A percentile compares a stretch with the other conserved stretches of the same genome.
Conservation (phyloP, 108 stramenopile species). For the Aureococcus anophagefferens region DNA sequence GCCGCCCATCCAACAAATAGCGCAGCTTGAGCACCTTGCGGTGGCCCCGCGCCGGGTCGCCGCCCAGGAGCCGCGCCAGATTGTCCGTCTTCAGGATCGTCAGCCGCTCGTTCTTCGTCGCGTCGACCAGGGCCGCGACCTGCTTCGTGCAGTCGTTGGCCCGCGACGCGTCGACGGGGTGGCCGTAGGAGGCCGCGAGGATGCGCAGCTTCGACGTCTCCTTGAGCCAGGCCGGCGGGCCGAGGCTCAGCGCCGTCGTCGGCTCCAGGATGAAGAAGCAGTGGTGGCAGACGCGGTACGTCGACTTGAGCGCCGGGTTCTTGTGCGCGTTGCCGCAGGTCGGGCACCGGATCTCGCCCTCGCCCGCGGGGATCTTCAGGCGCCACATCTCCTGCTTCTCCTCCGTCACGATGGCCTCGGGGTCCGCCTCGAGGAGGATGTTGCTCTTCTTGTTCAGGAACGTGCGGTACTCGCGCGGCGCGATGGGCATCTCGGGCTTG, state of each 20-base stretch:
- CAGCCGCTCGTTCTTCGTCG: not conserved
- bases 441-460: not conserved
- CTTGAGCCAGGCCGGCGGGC: not conserved
- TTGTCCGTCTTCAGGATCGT: conserved; percentile 9
- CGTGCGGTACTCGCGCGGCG: not conserved
- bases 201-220: conserved; percentile 8
- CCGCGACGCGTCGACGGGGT: conserved; percentile 16
- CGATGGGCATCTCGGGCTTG: not conserved
- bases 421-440: not conserved
- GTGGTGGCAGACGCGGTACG: conserved; percentile 3
- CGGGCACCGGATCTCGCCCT: not conserved
- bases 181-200: conserved; percentile 28
- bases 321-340: not conserved
- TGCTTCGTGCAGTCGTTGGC: conserved; percentile 14
- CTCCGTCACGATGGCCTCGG: not conserved
- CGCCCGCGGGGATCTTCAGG: not conserved
- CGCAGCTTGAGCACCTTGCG: conserved; percentile 14
- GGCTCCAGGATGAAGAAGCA: conserved; percentile 4
- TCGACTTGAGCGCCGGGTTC: conserved; percentile 1
- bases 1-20: conserved; percentile 5
- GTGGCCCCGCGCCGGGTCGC: conserved; percentile 16
- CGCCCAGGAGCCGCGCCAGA: not conserved
- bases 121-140: conserved; percentile 14
- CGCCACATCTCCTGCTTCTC: not conserved
- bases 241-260: not conserved